Percentiles rank a stretch among this genome's conserved stretches.
phyloP scores from a whole-genome alignment of 352 stramenopile genomes.

The Phytophthora tentaculata region DNA sequence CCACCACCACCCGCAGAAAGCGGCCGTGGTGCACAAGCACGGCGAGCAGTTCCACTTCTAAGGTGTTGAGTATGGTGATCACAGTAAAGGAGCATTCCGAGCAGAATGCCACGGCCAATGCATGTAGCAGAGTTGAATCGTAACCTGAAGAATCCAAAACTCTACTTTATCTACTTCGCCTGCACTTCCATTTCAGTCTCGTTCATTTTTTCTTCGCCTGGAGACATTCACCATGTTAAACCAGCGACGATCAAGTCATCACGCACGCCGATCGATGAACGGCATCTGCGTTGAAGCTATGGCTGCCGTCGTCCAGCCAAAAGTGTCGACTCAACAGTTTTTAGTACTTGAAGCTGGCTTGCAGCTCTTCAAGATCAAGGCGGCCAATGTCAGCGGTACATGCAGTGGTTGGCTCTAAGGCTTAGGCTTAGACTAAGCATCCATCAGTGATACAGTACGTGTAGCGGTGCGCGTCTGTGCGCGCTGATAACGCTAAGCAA shows the following conservation, averaged over 20 bases:
- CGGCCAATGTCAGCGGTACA: constrained; percentile 5
- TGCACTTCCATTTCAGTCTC: background rate
- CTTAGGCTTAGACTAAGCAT: too few species aligned
- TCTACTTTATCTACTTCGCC: constrained; percentile 3
- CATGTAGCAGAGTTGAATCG: constrained; percentile 32
- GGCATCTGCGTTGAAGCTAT: constrained; percentile 20
- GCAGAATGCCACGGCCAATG: constrained; percentile 2
- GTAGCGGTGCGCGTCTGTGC: too few species aligned
- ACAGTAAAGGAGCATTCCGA: background rate
- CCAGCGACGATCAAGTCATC: constrained; percentile 20
- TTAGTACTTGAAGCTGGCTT: constrained; percentile 19
- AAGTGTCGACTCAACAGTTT: constrained; percentile 34
- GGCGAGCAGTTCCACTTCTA: constrained; percentile 42
- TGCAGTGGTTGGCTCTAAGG: too few species aligned
- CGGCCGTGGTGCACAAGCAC: constrained; percentile 21
- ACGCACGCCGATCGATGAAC: background rate
- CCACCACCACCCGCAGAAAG: constrained; percentile 55
- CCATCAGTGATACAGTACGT: too few species aligned
- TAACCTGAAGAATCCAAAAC: constrained; percentile 28
- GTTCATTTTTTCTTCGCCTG: background rate
- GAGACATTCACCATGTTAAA: constrained; percentile 16
- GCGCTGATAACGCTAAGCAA: constrained; percentile 24
- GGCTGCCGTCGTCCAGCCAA: constrained; percentile 15
- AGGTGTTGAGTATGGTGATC: constrained; percentile 9
- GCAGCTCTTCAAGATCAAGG: constrained; percentile 17